Conservation (phyloP, 257 asterid species). For the Ocimum tenuiflorum region DNA sequence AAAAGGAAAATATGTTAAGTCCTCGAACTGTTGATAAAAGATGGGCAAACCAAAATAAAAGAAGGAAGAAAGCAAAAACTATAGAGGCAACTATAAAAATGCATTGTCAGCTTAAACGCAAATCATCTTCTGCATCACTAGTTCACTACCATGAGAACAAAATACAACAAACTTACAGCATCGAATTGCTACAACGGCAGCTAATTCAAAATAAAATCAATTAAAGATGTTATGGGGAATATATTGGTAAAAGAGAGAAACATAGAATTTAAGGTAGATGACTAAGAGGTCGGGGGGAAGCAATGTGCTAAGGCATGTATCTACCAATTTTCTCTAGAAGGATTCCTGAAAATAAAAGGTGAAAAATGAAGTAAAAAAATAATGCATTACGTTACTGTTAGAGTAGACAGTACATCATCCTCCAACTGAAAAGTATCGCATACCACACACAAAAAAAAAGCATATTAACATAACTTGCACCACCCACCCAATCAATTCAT, state of each 20-base stretch:
- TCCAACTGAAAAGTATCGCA: not conserved
- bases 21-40: not conserved
- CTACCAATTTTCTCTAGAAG: not conserved
- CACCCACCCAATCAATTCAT: too few species aligned
- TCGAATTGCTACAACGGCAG: not conserved
- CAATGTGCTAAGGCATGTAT: not conserved
- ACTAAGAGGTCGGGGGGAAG: not conserved
- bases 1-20: not conserved
- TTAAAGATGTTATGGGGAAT: not conserved
- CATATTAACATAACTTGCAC: not conserved
- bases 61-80: not conserved
- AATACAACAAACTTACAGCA: not conserved
- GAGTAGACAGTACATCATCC: not conserved
- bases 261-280: not conserved
- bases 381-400: not conserved
- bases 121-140: not conserved
- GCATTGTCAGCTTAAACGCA: not conserved
- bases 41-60: not conserved
- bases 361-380: not conserved
- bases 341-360: not conserved
- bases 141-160: not conserved
- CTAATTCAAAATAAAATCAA: conserved; percentile 1
- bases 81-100: not conserved
- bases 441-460: not conserved
- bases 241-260: not conserved